Evolutionary conservation across 306 rosid genomes (phyloP).

Genomic region (Ceratonia siliqua): DNA sequence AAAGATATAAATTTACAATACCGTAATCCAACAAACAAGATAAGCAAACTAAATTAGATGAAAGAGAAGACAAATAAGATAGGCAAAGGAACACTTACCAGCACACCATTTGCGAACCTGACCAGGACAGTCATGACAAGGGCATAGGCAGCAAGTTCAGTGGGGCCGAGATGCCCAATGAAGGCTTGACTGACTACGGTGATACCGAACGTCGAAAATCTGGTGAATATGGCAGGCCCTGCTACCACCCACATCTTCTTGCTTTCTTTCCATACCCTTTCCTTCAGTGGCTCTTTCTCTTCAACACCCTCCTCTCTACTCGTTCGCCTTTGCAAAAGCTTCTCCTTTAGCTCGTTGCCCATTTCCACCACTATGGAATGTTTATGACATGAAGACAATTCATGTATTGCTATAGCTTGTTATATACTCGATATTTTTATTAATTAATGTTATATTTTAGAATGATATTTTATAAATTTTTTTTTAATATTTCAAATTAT

Average conservation of each 20-base stretch:
- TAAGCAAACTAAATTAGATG: not conserved
- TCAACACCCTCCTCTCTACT: not conserved
- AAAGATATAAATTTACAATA: no score
- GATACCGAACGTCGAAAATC: conserved; percentile 48
- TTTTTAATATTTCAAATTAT: no score
- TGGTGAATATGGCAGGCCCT: conserved; percentile 53
- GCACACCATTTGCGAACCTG: conserved; percentile 40
- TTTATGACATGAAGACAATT: not conserved
- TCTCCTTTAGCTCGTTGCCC: conserved; percentile 25
- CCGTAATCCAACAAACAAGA: no score
- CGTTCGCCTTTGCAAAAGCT: conserved; percentile 18
- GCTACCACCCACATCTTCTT: conserved; percentile 53
- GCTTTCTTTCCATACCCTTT: conserved; percentile 45
- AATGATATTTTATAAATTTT: no score
- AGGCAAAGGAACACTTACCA: conserved; percentile 28
- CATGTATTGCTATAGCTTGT: not conserved
- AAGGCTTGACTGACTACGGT: conserved; percentile 43
- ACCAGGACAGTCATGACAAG: conserved; percentile 39
- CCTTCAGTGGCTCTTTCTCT: conserved; percentile 25
- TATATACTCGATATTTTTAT: not conserved
- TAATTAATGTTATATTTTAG: no score
- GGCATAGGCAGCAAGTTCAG: conserved; percentile 47
- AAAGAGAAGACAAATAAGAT: not conserved
- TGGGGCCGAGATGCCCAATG: conserved; percentile 50
- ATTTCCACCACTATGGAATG: not conserved